Percentiles rank a stretch among this genome's conserved stretches.
Conservation (phyloP, 441 rosid species). For the Populus hybrid region DNA sequence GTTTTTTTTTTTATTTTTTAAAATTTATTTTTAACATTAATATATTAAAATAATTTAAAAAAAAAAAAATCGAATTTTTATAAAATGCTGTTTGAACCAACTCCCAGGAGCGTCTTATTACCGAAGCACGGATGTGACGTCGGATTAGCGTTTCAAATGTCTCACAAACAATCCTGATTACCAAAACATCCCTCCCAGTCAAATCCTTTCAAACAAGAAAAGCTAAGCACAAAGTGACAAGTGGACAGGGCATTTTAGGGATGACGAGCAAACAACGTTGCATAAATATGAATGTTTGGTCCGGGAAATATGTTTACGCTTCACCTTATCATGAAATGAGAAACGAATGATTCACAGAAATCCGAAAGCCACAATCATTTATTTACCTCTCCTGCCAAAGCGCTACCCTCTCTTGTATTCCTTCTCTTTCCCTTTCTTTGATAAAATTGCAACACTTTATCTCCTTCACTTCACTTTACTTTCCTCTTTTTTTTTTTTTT, state of each 20-base stretch:
- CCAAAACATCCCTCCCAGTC: not conserved
- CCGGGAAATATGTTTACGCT: slow-evolving; percentile 2
- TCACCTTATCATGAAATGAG: slow-evolving; percentile 24
- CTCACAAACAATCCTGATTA: not conserved
- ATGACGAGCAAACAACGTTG: not conserved
- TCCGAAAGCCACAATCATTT: slow-evolving; percentile 25
- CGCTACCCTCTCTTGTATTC: slow-evolving; percentile 3
- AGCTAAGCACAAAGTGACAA: not conserved
- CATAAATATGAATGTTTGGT: slow-evolving; percentile 24
- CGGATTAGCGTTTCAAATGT: not conserved
- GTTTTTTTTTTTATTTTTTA: too few relatives aligned
- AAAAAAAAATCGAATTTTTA: too few relatives aligned
- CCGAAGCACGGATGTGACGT: not conserved
- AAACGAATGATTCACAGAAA: slow-evolving; percentile 29
- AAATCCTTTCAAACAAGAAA: not conserved
- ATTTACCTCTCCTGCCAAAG: not conserved
- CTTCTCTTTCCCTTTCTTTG: not conserved
- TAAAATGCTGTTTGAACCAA: too few relatives aligned
- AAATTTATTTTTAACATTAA: too few relatives aligned
- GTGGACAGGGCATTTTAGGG: slow-evolving; percentile 13
- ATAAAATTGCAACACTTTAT: not conserved
- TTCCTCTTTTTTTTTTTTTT: not conserved
- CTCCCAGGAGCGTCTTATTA: too few relatives aligned
- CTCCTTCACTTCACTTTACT: not conserved
- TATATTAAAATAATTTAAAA: too few relatives aligned